Base-by-base conservation (phyloP, 768 basidiomycete genomes). In the Suillus bovinus region DNA sequence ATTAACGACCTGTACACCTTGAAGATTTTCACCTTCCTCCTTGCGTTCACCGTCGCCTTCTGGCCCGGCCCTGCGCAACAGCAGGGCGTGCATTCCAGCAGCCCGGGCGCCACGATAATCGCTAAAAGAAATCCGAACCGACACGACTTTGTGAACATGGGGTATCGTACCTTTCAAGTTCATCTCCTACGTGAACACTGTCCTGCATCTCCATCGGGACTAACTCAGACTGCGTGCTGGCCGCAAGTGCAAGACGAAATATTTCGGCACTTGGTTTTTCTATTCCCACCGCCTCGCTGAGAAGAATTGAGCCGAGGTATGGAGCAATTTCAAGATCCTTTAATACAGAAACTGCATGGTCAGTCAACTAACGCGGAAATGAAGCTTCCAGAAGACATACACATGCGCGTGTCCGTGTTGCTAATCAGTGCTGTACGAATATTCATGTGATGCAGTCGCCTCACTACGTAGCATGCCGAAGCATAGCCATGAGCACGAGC, bases 151-250 rank as follows among this genome's bases (percentile, higher is more conserved):
- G 16, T 47, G 27, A 29, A 58, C 27, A 5, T 50, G 34, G 20
- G n/a, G 47, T n/a, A n/a, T 65, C 82, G 64, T 66, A 91, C 91
- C 82, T 81, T 55, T 79, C 70, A 34, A 91, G 70, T 64, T 93
- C 90, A 69, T 94, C 91, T 1, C 92, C 92, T 44, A 93, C 82
- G 65, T 94, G 91, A 22, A 93, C 68, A 39, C 81, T 82, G 67
- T 89, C 78, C 39, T 68, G 58, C 7, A 14, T 42, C 11, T 24
- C 41, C 24, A 17, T 52, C 59, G 4, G 59, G 27, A 10, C 17
- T 56, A 6, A 61, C 24, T 7, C 22, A 14, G 22, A 14, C 22
- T 10, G 38, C 62, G n/a, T 56, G 22, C 54, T 74, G 39, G 78
- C 68, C 6, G 81, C 79, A 5, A 79, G 78, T 5, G 81, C 79